These are phyloP conservation scores for Thelonectria rubi DNA, from an alignment of 2,329 filamentous ascomycete species.

Conservation along the genomic window DNA sequence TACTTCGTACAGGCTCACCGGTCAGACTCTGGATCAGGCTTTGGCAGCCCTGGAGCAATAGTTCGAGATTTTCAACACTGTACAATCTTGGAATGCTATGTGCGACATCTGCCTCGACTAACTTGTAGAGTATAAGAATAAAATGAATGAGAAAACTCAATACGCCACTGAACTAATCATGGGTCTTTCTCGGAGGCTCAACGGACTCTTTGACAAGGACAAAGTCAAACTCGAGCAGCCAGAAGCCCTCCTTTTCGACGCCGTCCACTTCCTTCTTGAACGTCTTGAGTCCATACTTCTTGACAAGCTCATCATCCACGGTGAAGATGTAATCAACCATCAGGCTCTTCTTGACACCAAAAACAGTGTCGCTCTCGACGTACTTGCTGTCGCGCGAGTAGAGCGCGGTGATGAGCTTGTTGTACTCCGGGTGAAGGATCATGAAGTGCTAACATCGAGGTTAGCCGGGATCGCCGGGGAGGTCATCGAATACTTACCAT, in stretches of 20 bases:
- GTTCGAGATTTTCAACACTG: background rate
- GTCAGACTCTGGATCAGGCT: background rate
- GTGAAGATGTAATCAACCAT: constrained; percentile 61
- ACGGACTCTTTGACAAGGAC: background rate
- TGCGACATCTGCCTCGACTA: background rate
- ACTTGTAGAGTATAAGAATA: background rate
- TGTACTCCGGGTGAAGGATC: background rate
- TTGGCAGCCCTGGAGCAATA: background rate
- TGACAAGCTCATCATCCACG: constrained; percentile 1
- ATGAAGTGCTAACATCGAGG: background rate
- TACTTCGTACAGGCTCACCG: background rate
- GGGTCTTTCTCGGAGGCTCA: constrained; percentile 2
- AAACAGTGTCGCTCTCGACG: constrained; percentile 84
- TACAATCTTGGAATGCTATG: background rate
- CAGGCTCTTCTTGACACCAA: constrained; percentile 84
- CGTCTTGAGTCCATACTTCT: constrained; percentile 6
- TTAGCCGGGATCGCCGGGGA: background rate
- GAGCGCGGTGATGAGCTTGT: constrained; percentile 65
- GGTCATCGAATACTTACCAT: constrained; percentile 74
- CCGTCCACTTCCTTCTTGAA: constrained; percentile 8
- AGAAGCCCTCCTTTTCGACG: constrained; percentile 12
- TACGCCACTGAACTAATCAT: background rate
- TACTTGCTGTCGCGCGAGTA: constrained; percentile 83
- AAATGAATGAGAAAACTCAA: background rate
- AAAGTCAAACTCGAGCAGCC: constrained; percentile 10